A percentile compares a stretch with the other conserved stretches of the same genome.
phyloP scores from a whole-genome alignment of 2,329 filamentous ascomycete genomes.

The Scedosporium minutisporum region DNA sequence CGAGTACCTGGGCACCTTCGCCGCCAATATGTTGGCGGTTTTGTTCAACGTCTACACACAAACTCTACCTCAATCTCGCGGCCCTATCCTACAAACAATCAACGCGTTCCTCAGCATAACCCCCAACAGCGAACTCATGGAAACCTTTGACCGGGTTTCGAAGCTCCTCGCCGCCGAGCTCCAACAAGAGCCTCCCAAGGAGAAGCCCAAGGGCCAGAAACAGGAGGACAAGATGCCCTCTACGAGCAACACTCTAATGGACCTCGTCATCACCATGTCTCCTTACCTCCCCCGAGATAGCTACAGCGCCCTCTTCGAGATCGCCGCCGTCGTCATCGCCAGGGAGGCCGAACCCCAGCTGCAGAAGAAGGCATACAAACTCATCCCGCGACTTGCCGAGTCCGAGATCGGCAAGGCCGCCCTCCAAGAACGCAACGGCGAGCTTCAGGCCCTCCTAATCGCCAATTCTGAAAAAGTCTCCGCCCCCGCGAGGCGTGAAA shows the following conservation, averaged over 20 bases:
- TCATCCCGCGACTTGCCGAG: slow-evolving; percentile 81
- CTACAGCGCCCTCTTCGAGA: slow-evolving; percentile 75
- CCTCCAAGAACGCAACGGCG: slow-evolving; percentile 61
- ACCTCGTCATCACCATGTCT: slow-evolving; percentile 91
- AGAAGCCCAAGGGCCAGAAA: slow-evolving; percentile 55
- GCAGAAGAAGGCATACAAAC: slow-evolving; percentile 98
- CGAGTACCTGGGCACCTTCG: slow-evolving; percentile 66
- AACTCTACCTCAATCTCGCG: slow-evolving; percentile 84
- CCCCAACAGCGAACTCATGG: slow-evolving; percentile 65
- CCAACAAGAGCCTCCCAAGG: slow-evolving; percentile 37
- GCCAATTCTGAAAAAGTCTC: slow-evolving; percentile 75
- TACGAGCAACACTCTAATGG: slow-evolving; percentile 90
- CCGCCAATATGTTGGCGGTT: slow-evolving; percentile 85
- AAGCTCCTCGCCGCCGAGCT: slow-evolving; percentile 71
- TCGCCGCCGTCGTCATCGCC: slow-evolving; percentile 73
- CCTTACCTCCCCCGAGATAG: slow-evolving; percentile 83
- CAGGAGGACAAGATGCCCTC: slow-evolving; percentile 71
- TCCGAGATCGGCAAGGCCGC: slow-evolving; percentile 71
- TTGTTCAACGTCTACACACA: slow-evolving; percentile 99
- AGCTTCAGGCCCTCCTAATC: slow-evolving; percentile 76
- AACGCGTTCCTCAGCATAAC: slow-evolving; percentile 91
- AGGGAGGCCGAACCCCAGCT: slow-evolving; percentile 79
- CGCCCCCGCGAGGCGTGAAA: slow-evolving; percentile 75
- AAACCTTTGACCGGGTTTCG: slow-evolving; percentile 81
- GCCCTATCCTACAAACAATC: slow-evolving; percentile 85